Conservation (phyloP, 2,329 filamentous ascomycete genomes). For the Tolypocladium nubicola region DNA sequence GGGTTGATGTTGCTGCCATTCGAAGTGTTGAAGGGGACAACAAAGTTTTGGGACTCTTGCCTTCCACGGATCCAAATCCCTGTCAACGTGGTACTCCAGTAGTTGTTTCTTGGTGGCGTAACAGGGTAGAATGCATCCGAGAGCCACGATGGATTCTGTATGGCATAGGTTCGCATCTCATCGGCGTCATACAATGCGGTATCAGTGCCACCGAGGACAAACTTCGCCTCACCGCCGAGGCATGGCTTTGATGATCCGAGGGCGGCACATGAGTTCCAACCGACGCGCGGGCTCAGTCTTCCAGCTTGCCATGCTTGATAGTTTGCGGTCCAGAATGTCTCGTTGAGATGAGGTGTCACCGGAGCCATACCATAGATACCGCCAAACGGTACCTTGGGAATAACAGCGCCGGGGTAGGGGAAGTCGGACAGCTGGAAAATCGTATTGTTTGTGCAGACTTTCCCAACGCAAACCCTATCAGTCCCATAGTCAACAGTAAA, state of each 20-base stretch:
- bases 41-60: neutral
- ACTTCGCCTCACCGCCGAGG: neutral
- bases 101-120: neutral
- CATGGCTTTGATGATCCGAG: neutral
- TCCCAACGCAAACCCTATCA: neutral
- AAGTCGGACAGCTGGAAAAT: neutral
- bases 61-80: neutral
- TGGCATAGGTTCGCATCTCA: neutral
- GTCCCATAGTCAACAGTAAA: constrained; percentile 1
- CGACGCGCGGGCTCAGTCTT: neutral
- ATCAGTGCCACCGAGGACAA: neutral
- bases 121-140: neutral
- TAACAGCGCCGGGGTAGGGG: neutral
- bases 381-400: neutral
- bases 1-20: neutral
- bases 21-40: neutral
- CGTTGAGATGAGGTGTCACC: neutral
- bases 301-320: neutral
- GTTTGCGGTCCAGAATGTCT: neutral
- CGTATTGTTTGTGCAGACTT: neutral
- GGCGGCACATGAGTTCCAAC: neutral
- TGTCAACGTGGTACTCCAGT: neutral
- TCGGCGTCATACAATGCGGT: neutral
- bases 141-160: neutral
- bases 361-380: neutral